Percentiles rank a stretch among this genome's conserved stretches.
phyloP scores from a whole-genome alignment of 306 rosid species.

The Citrullus mucosospermus region DNA sequence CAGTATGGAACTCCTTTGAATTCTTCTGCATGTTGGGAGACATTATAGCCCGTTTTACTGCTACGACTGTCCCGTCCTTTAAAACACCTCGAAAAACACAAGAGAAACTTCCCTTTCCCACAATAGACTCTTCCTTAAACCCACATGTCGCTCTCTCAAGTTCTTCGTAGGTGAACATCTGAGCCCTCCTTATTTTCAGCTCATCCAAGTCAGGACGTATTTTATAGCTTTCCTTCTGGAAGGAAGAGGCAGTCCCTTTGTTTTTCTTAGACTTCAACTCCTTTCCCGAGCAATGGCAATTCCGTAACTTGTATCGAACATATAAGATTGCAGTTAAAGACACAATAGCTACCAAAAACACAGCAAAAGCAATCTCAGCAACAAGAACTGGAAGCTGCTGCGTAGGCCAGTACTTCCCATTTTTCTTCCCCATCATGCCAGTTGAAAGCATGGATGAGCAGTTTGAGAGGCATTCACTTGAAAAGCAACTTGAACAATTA shows the following conservation, averaged over 20 bases:
- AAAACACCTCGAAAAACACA: conserved; percentile 70
- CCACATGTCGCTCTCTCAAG: conserved; percentile 65
- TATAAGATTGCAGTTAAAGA: conserved; percentile 55
- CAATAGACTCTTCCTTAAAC: conserved; percentile 64
- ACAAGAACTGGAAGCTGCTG: conserved; percentile 57
- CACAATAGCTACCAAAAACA: conserved; percentile 50
- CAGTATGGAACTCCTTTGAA: conserved; percentile 80
- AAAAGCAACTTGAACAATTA: conserved; percentile 61
- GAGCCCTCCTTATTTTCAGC: conserved; percentile 58
- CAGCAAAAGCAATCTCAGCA: conserved; percentile 61
- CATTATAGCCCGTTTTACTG: conserved; percentile 72
- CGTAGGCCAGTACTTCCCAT: conserved; percentile 51
- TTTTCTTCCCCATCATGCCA: conserved; percentile 23
- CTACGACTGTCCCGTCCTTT: conserved; percentile 73
- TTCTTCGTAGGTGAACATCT: conserved; percentile 68
- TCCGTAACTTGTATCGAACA: conserved; percentile 50
- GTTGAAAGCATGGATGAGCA: conserved; percentile 39
- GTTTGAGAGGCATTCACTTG: conserved; percentile 42
- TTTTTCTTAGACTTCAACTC: conserved; percentile 31
- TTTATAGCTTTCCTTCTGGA: conserved; percentile 40
- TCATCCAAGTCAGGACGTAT: conserved; percentile 61
- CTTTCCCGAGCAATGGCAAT: conserved; percentile 40
- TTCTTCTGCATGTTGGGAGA: conserved; percentile 70
- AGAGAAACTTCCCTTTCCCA: conserved; percentile 90
- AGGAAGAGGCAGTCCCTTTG: conserved; percentile 22